Evolutionary conservation across 768 basidiomycete genomes (phyloP).

Genomic region (Neoboletus magnificus): DNA sequence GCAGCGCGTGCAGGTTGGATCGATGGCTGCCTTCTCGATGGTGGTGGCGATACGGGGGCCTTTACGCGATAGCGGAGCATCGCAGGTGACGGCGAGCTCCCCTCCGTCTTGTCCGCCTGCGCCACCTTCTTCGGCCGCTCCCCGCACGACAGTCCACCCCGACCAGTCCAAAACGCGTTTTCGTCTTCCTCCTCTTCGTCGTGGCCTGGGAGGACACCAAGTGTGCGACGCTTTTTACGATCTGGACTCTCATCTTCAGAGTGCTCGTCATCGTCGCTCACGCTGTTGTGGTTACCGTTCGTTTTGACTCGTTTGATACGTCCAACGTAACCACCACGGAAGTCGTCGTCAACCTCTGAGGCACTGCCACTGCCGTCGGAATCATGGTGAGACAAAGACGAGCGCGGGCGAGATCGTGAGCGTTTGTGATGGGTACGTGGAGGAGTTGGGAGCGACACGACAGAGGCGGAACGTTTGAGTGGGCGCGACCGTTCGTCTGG

Average conservation of each 20-base stretch:
- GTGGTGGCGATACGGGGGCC: constrained; percentile 63
- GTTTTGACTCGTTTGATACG: constrained; percentile 16
- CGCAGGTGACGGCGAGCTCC: constrained; percentile 36
- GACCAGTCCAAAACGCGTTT: constrained; percentile 30
- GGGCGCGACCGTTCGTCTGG: constrained; percentile 27
- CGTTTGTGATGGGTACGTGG: constrained; percentile 56
- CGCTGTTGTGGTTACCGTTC: constrained; percentile 10
- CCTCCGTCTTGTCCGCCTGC: constrained; percentile 9
- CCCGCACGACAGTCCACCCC: constrained; percentile 13
- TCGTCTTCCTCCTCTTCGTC: constrained; percentile 57
- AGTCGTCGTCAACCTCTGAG: constrained; percentile 31
- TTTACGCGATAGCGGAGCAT: constrained; percentile 32
- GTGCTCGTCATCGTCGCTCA: constrained; percentile 18
- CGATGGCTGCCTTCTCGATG: constrained; percentile 50
- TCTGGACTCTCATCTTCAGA: constrained; percentile 16
- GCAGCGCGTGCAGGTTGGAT: constrained; percentile 27
- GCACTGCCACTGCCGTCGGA: constrained; percentile 36
- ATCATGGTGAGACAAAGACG: constrained; percentile 47
- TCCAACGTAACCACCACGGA: constrained; percentile 8
- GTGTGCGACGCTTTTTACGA: constrained; percentile 41
- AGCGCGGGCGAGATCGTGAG: constrained; percentile 39
- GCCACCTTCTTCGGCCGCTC: constrained; percentile 2
- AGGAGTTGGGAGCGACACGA: constrained; percentile 63
- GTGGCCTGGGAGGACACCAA: constrained; percentile 32
- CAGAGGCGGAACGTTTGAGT: constrained; percentile 63